A percentile compares a stretch with the other conserved stretches of the same genome.
Conservation (phyloP, 106 monocot species). For the Acorus gramineus region DNA sequence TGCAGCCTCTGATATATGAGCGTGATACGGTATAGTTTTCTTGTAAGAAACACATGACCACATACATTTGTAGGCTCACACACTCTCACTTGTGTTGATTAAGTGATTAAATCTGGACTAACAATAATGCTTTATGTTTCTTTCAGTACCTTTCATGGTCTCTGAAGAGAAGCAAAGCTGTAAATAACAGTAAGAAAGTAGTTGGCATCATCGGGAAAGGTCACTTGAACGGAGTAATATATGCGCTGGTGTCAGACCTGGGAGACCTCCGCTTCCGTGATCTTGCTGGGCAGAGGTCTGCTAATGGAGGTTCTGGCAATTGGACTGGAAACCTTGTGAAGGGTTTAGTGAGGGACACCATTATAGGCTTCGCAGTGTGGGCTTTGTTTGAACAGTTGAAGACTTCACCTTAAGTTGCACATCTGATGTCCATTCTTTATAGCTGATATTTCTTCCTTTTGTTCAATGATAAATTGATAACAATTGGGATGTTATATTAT, state of each 20-base stretch:
- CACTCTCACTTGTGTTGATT: too few relatives aligned
- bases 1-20: slow-evolving; percentile 84
- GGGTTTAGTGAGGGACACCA: slow-evolving; percentile 56
- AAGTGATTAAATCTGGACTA: not conserved
- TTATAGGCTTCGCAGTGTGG: slow-evolving; percentile 63
- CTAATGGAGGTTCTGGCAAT: slow-evolving; percentile 10
- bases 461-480: too few relatives aligned
- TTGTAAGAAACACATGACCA: too few relatives aligned
- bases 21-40: slow-evolving; percentile 56
- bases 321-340: slow-evolving; percentile 31
- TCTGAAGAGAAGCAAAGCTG: slow-evolving; percentile 93
- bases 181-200: slow-evolving; percentile 54
- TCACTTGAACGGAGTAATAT: slow-evolving; percentile 83
- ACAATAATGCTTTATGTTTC: not conserved
- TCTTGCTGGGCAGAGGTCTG: slow-evolving; percentile 34
- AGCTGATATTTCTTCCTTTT: too few relatives aligned
- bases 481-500: too few relatives aligned
- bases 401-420: slow-evolving; percentile 2
- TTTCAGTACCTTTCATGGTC: slow-evolving; percentile 89
- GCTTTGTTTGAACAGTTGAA: slow-evolving; percentile 49
- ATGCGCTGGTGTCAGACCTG: slow-evolving; percentile 70
- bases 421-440: too few relatives aligned
- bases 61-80: too few relatives aligned
- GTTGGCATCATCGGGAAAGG: slow-evolving; percentile 79
- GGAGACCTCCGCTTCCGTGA: slow-evolving; percentile 83